These are phyloP conservation scores for Botrytis elliptica DNA, from an alignment of 2,329 filamentous ascomycete genomes.

Conservation along the genomic window DNA sequence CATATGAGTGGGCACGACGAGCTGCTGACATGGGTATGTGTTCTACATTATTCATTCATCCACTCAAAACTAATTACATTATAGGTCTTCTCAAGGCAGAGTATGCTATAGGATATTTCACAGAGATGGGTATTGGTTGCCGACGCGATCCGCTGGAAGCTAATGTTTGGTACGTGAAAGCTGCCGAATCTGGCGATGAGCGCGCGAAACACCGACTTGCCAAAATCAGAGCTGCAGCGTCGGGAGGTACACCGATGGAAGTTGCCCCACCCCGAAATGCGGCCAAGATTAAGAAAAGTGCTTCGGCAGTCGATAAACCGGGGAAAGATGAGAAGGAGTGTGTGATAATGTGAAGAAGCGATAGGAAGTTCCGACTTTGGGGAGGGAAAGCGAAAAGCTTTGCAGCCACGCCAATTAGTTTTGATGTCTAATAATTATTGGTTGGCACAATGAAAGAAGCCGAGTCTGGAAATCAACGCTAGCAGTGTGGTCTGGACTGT, in stretches of 20 bases:
- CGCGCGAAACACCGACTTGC: conserved; percentile 82
- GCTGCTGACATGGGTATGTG: conserved; percentile 80
- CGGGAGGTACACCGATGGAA: conserved; percentile 40
- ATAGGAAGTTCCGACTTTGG: background rate
- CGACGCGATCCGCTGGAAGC: conserved; percentile 92
- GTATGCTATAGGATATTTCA: conserved; percentile 95
- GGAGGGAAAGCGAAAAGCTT: background rate
- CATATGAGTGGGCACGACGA: conserved; percentile 90
- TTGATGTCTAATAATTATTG: background rate
- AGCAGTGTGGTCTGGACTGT: background rate
- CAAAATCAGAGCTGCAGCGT: conserved; percentile 81
- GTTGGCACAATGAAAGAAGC: background rate
- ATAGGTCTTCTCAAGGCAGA: conserved; percentile 61
- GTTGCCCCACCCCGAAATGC: conserved; percentile 34
- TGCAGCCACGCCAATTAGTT: background rate
- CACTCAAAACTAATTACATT: conserved; percentile 23
- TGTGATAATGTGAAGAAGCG: conserved; percentile 31
- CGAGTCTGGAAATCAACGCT: background rate
- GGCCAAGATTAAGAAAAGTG: conserved; percentile 35
- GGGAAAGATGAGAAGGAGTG: conserved; percentile 34
- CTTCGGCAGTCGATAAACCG: conserved; percentile 30
- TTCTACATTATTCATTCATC: background rate
- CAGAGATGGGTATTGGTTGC: conserved; percentile 96
- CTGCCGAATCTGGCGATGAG: conserved; percentile 87
- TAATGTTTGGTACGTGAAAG: conserved; percentile 97